Evolutionary conservation across 306 rosid genomes (phyloP).

Genomic region (Cucurbita ficifolia): DNA sequence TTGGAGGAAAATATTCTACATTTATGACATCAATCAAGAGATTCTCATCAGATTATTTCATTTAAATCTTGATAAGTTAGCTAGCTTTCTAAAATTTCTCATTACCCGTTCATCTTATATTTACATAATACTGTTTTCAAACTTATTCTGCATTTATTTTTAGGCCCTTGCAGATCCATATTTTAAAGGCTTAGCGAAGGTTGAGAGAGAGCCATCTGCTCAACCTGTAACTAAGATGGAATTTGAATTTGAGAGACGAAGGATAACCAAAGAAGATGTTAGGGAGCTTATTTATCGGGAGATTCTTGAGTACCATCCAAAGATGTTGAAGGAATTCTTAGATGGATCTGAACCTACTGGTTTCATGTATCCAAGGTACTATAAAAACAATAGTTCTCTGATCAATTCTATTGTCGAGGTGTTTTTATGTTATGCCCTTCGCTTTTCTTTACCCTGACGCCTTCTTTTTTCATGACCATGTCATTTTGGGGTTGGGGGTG

Average conservation of each 20-base stretch:
- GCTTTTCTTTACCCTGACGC: not conserved
- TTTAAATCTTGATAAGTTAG: not conserved
- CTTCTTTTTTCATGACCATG: not conserved
- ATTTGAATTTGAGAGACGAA: conserved; percentile 96
- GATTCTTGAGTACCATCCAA: conserved; percentile 88
- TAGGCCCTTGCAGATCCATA: conserved; percentile 98
- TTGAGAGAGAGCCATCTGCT: conserved; percentile 93
- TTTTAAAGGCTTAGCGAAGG: conserved; percentile 97
- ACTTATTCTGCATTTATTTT: conserved; percentile 13
- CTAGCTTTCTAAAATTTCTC: not conserved
- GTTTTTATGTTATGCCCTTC: not conserved
- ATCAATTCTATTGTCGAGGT: not conserved
- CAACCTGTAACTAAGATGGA: conserved; percentile 99
- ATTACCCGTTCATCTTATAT: not conserved
- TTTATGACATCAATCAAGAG: not conserved
- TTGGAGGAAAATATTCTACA: not conserved
- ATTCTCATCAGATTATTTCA: not conserved
- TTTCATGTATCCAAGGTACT: conserved; percentile 98
- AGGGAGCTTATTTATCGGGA: conserved; percentile 89
- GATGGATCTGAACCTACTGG: conserved; percentile 95
- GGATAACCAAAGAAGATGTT: conserved; percentile 98
- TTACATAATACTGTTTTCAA: conserved; percentile 5
- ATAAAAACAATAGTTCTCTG: not conserved
- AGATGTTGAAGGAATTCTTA: conserved; percentile 84
- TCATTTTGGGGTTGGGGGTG: not conserved